These are phyloP conservation scores for Crataegus laevigata DNA, from an alignment of 306 rosid species.

Conservation along the genomic window DNA sequence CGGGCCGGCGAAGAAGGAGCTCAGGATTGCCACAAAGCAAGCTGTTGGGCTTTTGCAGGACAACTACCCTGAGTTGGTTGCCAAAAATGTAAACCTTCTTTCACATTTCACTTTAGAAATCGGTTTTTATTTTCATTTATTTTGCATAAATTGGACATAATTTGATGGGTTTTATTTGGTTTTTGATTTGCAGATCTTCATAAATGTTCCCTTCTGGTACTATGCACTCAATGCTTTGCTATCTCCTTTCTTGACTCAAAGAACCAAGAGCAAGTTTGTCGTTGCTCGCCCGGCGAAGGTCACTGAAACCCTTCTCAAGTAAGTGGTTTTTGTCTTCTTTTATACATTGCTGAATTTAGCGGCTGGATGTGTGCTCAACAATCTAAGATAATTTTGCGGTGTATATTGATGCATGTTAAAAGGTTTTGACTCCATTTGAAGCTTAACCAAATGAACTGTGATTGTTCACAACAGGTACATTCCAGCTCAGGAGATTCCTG, in stretches of 20 bases:
- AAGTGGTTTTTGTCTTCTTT: background rate
- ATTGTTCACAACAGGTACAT: slow-evolving; percentile 19
- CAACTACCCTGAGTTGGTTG: slow-evolving; percentile 87
- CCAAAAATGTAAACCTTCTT: slow-evolving; percentile 56
- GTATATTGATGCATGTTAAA: too few species aligned
- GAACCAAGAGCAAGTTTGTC: slow-evolving; percentile 66
- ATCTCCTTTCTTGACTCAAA: slow-evolving; percentile 72
- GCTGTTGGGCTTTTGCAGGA: slow-evolving; percentile 77
- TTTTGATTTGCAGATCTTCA: slow-evolving; percentile 47
- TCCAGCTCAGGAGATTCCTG: slow-evolving; percentile 38
- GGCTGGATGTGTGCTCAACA: background rate
- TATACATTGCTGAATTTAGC: background rate
- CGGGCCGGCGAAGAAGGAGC: slow-evolving; percentile 67
- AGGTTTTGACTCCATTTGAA: background rate
- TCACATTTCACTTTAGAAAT: background rate
- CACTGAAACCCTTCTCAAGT: slow-evolving; percentile 45
- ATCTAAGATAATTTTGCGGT: background rate
- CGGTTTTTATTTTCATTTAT: background rate
- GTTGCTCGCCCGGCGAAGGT: slow-evolving; percentile 42
- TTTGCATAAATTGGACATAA: background rate
- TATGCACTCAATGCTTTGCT: slow-evolving; percentile 68
- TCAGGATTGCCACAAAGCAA: slow-evolving; percentile 65
- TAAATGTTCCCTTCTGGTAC: slow-evolving; percentile 95
- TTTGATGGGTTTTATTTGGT: background rate
- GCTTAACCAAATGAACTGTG: background rate